Base-by-base conservation (phyloP, 257 asterid species). In the Mitragyna speciosa region DNA sequence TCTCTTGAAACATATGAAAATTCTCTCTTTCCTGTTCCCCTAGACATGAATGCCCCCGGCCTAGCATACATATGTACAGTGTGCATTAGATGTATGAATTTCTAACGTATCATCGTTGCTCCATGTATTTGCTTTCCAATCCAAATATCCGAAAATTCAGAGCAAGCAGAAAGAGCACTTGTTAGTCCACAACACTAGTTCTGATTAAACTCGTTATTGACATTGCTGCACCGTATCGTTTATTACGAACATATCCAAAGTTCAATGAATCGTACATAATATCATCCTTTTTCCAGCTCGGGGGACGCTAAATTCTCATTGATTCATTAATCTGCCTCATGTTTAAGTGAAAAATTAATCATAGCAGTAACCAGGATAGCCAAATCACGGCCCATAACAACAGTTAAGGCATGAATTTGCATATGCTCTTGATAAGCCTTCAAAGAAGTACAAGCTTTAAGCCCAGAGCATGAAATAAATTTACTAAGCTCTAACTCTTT, bases 1-100 rank as follows among this genome's bases (percentile, higher is more conserved):
- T 80, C 20, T 83, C 76, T 24, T 58, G 82, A 69, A 80, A 69
- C 76, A 73, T 28, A 14, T 10, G 51, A 36, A 80, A 80, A 30
- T 72, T 76, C 80, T 69, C 45, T 15, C 72, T 71, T 10, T 82
- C 87, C 51, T 77, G 63, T 65, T 80, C 80, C 28, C 80, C 87
- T 67, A 84, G 74, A 64, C 87, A 84, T 24, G 87, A 84, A 84
- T 80, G 84, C 24, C 80, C 82, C 77, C 87, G 67, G 87, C 84
- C 43, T 84, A 43, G 84, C 84, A 59, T 84, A 84, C 80, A 81
- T 75, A 63, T 84, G 82, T 59, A 80, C 7, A 80, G 19, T 20
- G 19, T 20, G 82, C 84, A 61, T 81, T 84, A 31, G 71, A 81
- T 9, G 22, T 2, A 63, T 54, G 74, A 84, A 70, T 54, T 43